Evolutionary conservation across 345 rosid species (phyloP).

Genomic region (Heritiera littoralis): DNA sequence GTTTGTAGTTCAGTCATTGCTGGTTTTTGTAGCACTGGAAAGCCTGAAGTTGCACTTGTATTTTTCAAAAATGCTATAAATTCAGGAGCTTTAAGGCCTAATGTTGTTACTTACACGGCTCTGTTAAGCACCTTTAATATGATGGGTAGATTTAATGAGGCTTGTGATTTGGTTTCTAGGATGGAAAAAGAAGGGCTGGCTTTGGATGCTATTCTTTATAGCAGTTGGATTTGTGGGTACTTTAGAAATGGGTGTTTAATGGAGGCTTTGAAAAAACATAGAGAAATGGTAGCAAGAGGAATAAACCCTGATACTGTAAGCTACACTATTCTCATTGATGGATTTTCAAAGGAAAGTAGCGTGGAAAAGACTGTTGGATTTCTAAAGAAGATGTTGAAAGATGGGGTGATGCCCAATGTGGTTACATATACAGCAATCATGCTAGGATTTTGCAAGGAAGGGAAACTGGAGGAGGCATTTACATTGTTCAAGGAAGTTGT

Average conservation of each 20-base stretch:
- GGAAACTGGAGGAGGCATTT: slow-evolving; percentile 65
- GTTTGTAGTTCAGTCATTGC: slow-evolving; percentile 69
- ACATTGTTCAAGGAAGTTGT: slow-evolving; percentile 50
- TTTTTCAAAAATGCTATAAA: slow-evolving; percentile 51
- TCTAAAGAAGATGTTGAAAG: slow-evolving; percentile 57
- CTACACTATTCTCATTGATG: slow-evolving; percentile 60
- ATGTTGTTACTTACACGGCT: slow-evolving; percentile 63
- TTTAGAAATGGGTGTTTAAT: slow-evolving; percentile 40
- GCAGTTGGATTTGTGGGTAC: slow-evolving; percentile 66
- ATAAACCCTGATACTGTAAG: slow-evolving; percentile 48
- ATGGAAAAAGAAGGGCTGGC: slow-evolving; percentile 57
- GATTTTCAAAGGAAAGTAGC: slow-evolving; percentile 50
- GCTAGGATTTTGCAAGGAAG: slow-evolving; percentile 61
- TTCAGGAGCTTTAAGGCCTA: slow-evolving; percentile 60
- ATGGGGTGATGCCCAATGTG: slow-evolving; percentile 57
- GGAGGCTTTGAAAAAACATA: slow-evolving; percentile 54
- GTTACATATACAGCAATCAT: slow-evolving; percentile 58
- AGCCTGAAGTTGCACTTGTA: slow-evolving; percentile 62
- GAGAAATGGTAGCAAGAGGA: slow-evolving; percentile 52
- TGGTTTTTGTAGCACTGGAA: slow-evolving; percentile 66
- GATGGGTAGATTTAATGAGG: slow-evolving; percentile 59
- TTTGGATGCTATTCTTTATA: slow-evolving; percentile 66
- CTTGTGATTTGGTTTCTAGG: slow-evolving; percentile 41
- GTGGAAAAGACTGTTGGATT: slow-evolving; percentile 53
- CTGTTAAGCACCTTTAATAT: slow-evolving; percentile 57